Evolutionary conservation across 179 eudicot species (phyloP), one percentile per base, ranked within the genome.

Genomic region (Beta macrorhiza): DNA sequence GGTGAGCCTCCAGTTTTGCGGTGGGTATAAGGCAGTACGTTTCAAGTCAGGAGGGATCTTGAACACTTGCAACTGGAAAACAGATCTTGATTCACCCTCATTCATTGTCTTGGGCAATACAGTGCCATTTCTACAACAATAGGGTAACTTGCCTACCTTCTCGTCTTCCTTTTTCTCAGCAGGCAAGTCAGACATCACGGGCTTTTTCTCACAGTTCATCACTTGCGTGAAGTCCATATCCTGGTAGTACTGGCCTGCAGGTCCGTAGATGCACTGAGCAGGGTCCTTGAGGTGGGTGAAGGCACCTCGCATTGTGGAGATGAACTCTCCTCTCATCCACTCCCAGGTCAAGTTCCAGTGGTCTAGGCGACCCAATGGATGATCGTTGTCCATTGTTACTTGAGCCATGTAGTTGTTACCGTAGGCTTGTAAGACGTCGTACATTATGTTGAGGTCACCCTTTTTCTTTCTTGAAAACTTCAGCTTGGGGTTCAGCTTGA

Each of bases 341-440:
- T 95, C 98, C 93, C 93, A 95, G 0, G 97, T 92, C 56, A 95
- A 72, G 86, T 95, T 95, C 99, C 99, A 95, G n/a, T 90, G 97
- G 82, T 95, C 97, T 45, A 95, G 93, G 3, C 95, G 90, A 7
- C 99, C 99, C 8, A 93, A 79, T 0, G 95, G 97, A 74, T 93
- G 88, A 84, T 86, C 78, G 77, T 93, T 95, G 29, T 92, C 89
- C 16, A 95, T 88, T 22, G 98, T 93, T 59, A 95, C 97, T 67
- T 93, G 97, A 1, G 94, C 99, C 5, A 45, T 67, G 86, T 95
- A 95, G 78, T 88, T 92, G 84, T 89, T 89, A 25, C 88, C 91
- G 12, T 74, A 92, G 25, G 95, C 90, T 77, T 89, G 88, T 9
- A 92, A 82, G 22, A 93, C 83, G 64, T 93, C 99, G 76, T 95